Evolutionary conservation across 176 grass and related monocot species (phyloP).

Genomic region (Cymbopogon citratus): DNA sequence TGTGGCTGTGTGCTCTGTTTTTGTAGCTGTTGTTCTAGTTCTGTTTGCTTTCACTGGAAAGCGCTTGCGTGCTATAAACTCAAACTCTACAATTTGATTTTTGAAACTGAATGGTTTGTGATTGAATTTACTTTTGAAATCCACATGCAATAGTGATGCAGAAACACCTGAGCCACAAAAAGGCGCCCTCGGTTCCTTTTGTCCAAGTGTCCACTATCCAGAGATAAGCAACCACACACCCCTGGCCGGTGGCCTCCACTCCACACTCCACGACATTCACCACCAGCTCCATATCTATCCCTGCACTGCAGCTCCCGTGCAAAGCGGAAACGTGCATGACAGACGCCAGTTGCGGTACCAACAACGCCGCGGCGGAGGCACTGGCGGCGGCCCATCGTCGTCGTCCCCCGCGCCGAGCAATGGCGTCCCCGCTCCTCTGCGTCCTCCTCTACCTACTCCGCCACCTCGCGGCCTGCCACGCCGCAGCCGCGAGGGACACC

Average conservation of each 20-base stretch:
- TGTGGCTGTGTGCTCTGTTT: neutral
- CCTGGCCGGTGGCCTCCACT: neutral
- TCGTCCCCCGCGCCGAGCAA: slow-evolving; percentile 6
- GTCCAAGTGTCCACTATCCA: neutral
- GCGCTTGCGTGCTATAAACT: neutral
- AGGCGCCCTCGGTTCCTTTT: neutral
- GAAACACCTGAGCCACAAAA: slow-evolving; percentile 9
- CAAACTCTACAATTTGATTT: neutral
- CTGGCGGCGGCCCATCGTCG: neutral
- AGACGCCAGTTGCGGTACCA: neutral
- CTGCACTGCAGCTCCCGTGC: slow-evolving; percentile 4
- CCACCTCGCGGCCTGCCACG: neutral
- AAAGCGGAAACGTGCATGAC: neutral
- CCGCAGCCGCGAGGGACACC: slow-evolving; percentile 21
- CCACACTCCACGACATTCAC: slow-evolving; percentile 9
- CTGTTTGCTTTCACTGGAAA: neutral
- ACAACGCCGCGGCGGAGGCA: neutral
- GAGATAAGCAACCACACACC: neutral
- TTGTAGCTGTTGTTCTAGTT: neutral
- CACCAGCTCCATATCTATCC: neutral
- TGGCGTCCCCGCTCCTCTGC: neutral
- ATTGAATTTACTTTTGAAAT: neutral
- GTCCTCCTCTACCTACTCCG: neutral
- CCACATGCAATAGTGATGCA: neutral
- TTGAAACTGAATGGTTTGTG: neutral